Conservation (phyloP, 441 rosid genomes). For the Capsella rubella region DNA sequence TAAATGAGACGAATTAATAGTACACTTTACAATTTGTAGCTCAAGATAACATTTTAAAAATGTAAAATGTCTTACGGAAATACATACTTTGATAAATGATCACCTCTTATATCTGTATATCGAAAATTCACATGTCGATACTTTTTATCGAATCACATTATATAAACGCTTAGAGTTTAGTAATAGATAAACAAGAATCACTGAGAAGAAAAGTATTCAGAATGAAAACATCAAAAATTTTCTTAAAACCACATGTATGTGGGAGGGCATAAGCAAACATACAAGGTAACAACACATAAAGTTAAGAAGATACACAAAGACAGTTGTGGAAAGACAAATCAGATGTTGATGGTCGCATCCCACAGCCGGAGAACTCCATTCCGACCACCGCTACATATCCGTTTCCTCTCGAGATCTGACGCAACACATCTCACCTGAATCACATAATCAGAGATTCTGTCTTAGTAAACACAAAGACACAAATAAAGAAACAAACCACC, state of each 20-base stretch:
- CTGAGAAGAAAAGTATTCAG: background rate
- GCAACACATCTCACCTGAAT: constrained; percentile 91
- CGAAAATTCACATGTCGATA: background rate
- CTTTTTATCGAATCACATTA: background rate
- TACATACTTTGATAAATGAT: background rate
- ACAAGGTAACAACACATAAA: background rate
- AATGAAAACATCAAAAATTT: constrained; percentile 10
- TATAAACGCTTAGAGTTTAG: background rate
- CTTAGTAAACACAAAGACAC: constrained; percentile 7
- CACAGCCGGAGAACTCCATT: constrained; percentile 94
- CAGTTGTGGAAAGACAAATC: constrained; percentile 33
- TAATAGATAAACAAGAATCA: constrained; percentile 9
- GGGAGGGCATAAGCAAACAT: constrained; percentile 8
- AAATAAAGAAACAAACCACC: constrained; percentile 9
- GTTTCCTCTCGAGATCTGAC: constrained; percentile 96
- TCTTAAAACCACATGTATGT: background rate
- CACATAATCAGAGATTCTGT: constrained; percentile 22
- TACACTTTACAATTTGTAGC: too few relatives aligned
- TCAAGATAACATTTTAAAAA: background rate
- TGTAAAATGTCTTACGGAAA: background rate
- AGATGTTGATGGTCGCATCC: constrained; percentile 98
- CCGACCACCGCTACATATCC: constrained; percentile 98
- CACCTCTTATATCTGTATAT: background rate
- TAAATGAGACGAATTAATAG: too few relatives aligned
- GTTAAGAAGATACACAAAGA: constrained; percentile 8